Evolutionary conservation across 495 filamentous ascomycete genomes (phyloP), one percentile per base, ranked within the genome.

Genomic region (Evernia prunastri): DNA sequence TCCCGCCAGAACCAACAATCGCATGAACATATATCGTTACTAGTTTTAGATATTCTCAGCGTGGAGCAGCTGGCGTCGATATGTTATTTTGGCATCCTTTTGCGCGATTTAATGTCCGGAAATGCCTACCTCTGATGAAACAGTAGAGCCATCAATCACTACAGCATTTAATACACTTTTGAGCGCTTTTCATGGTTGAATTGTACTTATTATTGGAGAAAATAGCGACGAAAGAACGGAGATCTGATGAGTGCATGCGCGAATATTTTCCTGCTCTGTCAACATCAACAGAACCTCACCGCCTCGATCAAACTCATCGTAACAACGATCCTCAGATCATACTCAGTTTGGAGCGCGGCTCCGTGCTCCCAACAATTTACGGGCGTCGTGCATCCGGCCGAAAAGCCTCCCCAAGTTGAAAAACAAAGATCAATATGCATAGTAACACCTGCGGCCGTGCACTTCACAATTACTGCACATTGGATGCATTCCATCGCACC

Each of bases 41-140:
- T n/a, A n/a, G n/a, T n/a, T n/a, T n/a, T 17, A 43, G 40, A 37
- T 61, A 33, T 37, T 61, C 11, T 5, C 39, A 4, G 17, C 15
- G 36, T 33, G 49, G 60, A 62, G 60, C 60, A 62, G 60, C 35
- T 39, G 20, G 4, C 0, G 43, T 27, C 31, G 10, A 20, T 47
- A 23, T 60, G 5, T 56, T 42, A 31, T 40, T 62, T 54, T 54
- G 17, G 47, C 47, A n/a, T 54, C 42, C 47, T 29, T 56, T 27
- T 56, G 47, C 45, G 60, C 47, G 35, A 56, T 62, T 54, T 54
- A n/a, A 18, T 18, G 49, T 29, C 27, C 15, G 27, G 13, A 31
- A 29, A 53, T 53, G 12, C 27, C 12, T 29, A 8, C 27, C 7
- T 51, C 29, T 15, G 29, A 13, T 31, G 15, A 53, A 53, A 11